Conservation (phyloP, 441 rosid genomes). For the Brassica balearica region DNA sequence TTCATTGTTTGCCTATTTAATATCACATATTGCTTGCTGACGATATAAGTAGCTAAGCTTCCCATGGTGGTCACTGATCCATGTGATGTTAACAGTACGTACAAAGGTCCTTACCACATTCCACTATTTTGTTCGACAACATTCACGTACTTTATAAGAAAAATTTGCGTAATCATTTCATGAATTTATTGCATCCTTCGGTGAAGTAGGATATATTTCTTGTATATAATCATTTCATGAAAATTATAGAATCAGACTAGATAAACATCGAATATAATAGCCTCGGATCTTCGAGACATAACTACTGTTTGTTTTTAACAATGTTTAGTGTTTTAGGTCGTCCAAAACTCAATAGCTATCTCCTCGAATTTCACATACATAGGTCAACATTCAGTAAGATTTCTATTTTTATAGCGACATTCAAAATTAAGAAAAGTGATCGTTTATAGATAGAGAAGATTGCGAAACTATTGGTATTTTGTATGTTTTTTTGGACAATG, state of each 20-base stretch:
- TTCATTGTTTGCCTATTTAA: neutral
- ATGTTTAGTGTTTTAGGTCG: neutral
- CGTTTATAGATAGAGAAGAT: neutral
- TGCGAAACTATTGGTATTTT: neutral
- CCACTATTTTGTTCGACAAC: slow-evolving; percentile 9
- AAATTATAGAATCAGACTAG: neutral
- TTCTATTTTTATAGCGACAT: neutral
- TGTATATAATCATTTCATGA: neutral
- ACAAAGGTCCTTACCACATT: slow-evolving; percentile 22
- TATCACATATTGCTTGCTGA: slow-evolving; percentile 7
- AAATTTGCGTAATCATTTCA: neutral
- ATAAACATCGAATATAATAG: neutral
- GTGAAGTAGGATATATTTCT: neutral
- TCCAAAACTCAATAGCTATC: neutral
- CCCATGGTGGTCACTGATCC: slow-evolving; percentile 36
- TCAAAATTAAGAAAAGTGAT: neutral
- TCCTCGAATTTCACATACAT: neutral
- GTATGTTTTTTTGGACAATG: neutral
- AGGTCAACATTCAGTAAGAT: neutral
- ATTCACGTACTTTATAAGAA: neutral
- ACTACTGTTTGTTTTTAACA: neutral
- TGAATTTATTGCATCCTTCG: neutral
- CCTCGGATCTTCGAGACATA: neutral
- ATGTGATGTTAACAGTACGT: slow-evolving; percentile 29
- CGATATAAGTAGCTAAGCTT: neutral